phyloP scores from a whole-genome alignment of 768 basidiomycete species.

The Cystofilobasidium bisporidii region DNA sequence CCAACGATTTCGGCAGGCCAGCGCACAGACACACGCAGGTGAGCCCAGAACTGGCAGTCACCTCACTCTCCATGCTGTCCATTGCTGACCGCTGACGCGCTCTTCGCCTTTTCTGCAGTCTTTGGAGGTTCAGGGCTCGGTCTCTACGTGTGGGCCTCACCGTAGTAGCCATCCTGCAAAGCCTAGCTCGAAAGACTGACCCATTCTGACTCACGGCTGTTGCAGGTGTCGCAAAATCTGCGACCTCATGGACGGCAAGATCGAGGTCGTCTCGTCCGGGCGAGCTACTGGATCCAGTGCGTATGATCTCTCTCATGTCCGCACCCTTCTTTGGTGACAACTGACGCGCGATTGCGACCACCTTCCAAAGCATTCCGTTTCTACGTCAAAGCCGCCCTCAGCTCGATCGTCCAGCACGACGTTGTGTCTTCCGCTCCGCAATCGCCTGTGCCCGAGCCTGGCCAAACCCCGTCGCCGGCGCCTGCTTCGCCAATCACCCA shows the following conservation, averaged over 20 bases:
- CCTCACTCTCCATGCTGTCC: neutral
- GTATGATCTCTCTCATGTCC: too few relatives aligned
- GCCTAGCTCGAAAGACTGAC: too few relatives aligned
- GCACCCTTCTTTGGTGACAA: too few relatives aligned
- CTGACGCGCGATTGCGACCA: too few relatives aligned
- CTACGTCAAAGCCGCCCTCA: slow-evolving; percentile 8
- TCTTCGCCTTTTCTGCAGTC: neutral
- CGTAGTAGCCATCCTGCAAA: too few relatives aligned
- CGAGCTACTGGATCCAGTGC: neutral
- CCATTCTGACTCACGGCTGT: too few relatives aligned
- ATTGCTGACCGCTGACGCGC: too few relatives aligned
- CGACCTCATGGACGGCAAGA: slow-evolving; percentile 37
- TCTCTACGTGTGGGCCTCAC: slow-evolving; percentile 30
- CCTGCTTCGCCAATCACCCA: too few relatives aligned
- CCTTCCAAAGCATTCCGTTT: slow-evolving; percentile 15
- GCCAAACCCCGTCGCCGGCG: neutral
- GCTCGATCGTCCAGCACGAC: neutral
- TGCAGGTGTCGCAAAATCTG: slow-evolving; percentile 32
- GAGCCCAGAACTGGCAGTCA: too few relatives aligned
- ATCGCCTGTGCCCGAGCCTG: neutral
- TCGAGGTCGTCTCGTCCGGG: slow-evolving; percentile 34
- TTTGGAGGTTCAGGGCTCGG: slow-evolving; percentile 40
- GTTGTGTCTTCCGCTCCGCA: neutral
- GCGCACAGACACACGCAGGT: neutral
- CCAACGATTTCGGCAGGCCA: slow-evolving; percentile 33